Evolutionary conservation across 768 basidiomycete genomes (phyloP).

Genomic region (Boletus reticulatus): DNA sequence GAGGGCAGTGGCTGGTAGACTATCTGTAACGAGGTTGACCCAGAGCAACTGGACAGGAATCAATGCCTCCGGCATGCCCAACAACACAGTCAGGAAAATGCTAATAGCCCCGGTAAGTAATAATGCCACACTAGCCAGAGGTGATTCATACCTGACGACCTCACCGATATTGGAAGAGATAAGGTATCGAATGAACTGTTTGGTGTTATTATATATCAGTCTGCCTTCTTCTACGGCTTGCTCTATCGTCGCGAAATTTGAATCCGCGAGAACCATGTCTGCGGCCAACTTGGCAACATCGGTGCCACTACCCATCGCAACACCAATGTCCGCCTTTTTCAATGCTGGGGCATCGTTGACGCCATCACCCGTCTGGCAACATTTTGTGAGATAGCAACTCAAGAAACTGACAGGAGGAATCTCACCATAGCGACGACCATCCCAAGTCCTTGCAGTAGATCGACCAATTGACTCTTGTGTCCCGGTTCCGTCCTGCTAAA

Average conservation of each 20-base stretch:
- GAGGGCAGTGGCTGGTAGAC: slow-evolving; percentile 93
- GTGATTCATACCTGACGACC: slow-evolving; percentile 66
- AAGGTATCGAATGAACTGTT: slow-evolving; percentile 99
- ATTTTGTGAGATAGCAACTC: slow-evolving; percentile 6
- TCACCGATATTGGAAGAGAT: slow-evolving; percentile 98
- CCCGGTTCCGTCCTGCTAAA: slow-evolving; percentile 94
- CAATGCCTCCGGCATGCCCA: slow-evolving; percentile 99
- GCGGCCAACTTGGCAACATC: slow-evolving; percentile 98
- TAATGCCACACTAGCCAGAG: neutral
- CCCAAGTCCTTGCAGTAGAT: slow-evolving; percentile 87
- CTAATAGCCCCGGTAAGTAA: slow-evolving; percentile 33
- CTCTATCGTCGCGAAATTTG: slow-evolving; percentile 97
- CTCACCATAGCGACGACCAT: slow-evolving; percentile 93
- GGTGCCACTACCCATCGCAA: slow-evolving; percentile 98
- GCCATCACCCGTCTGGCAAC: slow-evolving; percentile 82
- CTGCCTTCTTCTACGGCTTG: slow-evolving; percentile 96
- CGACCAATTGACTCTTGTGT: slow-evolving; percentile 94
- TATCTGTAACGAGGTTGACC: slow-evolving; percentile 98
- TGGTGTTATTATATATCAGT: slow-evolving; percentile 98
- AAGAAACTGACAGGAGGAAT: slow-evolving; percentile 5
- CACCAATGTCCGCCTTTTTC: slow-evolving; percentile 96
- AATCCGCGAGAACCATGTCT: slow-evolving; percentile 96
- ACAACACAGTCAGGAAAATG: slow-evolving; percentile 94
- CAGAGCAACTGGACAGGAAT: slow-evolving; percentile 97
- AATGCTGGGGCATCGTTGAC: slow-evolving; percentile 98